phyloP scores from a whole-genome alignment of 192 early-diverging fungal genomes.

The Coemansia sp. region DNA sequence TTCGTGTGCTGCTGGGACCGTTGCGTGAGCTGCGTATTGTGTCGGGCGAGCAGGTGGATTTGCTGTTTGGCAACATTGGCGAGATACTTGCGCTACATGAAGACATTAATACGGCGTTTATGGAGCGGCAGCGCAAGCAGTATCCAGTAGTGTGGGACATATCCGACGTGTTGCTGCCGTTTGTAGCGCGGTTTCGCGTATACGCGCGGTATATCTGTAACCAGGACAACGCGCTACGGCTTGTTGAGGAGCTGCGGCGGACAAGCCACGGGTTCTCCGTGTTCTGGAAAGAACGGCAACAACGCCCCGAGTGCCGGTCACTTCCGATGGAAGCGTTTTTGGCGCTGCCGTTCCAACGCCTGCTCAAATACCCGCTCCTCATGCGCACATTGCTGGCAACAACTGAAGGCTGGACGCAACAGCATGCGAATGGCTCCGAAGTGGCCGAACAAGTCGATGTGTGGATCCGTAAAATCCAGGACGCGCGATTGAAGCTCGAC shows the following conservation, averaged over 20 bases:
- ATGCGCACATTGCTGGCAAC: conserved; percentile 55
- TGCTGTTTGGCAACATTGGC: conserved; percentile 55
- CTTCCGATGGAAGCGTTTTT: conserved; percentile 60
- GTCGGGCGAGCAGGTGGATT: conserved; percentile 47
- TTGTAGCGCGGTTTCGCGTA: conserved; percentile 49
- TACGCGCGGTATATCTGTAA: conserved; percentile 60
- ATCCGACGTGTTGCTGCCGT: conserved; percentile 55
- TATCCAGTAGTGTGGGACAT: conserved; percentile 58
- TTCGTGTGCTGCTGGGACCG: conserved; percentile 65
- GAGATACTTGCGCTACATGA: conserved; percentile 59
- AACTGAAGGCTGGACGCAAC: conserved; percentile 48
- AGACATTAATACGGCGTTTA: conserved; percentile 53
- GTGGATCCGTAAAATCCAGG: conserved; percentile 54
- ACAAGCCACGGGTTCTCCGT: conserved; percentile 53
- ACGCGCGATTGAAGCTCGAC: conserved; percentile 44
- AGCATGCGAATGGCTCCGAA: conserved; percentile 32
- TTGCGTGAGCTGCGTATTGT: conserved; percentile 50
- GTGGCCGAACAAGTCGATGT: conserved; percentile 48
- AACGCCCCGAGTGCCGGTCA: conserved; percentile 53
- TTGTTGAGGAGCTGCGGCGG: conserved; percentile 48
- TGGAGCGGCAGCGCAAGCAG: conserved; percentile 59
- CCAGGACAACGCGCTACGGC: conserved; percentile 58
- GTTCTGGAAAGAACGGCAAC: conserved; percentile 56
- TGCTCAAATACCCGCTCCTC: conserved; percentile 62
- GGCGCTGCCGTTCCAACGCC: conserved; percentile 61